A percentile compares a stretch with the other conserved stretches of the same genome.
phyloP scores from a whole-genome alignment of 257 asterid species.

The Jacaranda mimosifolia region DNA sequence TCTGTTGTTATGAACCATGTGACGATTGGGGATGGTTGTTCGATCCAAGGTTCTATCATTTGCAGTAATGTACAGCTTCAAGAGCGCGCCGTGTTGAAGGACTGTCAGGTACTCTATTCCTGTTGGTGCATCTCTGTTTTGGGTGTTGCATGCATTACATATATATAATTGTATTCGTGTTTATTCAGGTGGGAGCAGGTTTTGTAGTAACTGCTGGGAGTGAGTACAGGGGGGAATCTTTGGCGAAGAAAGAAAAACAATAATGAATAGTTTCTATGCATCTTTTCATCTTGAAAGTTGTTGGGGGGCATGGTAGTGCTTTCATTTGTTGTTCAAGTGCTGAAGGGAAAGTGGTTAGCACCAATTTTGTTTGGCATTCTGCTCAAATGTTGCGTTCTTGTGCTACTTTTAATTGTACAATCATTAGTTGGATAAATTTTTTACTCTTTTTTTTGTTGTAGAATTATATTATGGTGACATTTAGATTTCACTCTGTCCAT shows the following conservation, averaged over 20 bases:
- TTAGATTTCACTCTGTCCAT: slow-evolving; percentile 7
- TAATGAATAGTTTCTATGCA: slow-evolving; percentile 21
- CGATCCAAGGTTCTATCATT: slow-evolving; percentile 89
- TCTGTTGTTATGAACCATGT: slow-evolving; percentile 96
- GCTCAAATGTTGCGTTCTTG: slow-evolving; percentile 10
- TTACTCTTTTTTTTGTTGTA: neutral
- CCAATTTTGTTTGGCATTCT: slow-evolving; percentile 50
- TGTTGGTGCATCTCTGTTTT: neutral
- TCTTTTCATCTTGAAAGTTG: slow-evolving; percentile 1
- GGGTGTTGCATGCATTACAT: neutral
- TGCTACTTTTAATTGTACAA: slow-evolving; percentile 10
- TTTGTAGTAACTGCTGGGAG: slow-evolving; percentile 86
- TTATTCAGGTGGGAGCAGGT: slow-evolving; percentile 88
- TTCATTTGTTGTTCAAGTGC: neutral
- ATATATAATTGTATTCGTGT: slow-evolving; percentile 5
- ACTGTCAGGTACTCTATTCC: slow-evolving; percentile 76
- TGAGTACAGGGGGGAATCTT: slow-evolving; percentile 87
- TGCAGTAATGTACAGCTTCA: slow-evolving; percentile 96
- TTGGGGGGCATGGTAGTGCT: slow-evolving; percentile 8
- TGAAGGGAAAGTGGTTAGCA: slow-evolving; percentile 30
- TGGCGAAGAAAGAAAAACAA: slow-evolving; percentile 86
- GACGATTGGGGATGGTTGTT: slow-evolving; percentile 88
- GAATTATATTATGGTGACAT: too few relatives aligned
- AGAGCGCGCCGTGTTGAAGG: slow-evolving; percentile 89
- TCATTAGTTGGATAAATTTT: neutral